These are phyloP conservation scores for Leishmania amazonensis DNA, from an alignment of 208 protist species.

Conservation along the genomic window DNA sequence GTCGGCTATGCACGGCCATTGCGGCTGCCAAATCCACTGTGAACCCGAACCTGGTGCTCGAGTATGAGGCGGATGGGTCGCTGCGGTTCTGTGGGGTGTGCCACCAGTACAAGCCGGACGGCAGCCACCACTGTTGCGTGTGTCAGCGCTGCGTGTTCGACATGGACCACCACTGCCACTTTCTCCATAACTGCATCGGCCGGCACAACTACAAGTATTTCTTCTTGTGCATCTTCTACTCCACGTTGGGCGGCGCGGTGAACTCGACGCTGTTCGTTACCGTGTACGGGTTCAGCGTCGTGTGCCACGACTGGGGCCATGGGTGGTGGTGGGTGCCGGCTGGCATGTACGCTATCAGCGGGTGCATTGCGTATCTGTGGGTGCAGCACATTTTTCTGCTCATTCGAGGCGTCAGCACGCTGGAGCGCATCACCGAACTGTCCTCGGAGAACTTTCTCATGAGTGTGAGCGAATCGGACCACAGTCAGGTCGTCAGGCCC, in stretches of 20 bases:
- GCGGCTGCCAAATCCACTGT: not conserved
- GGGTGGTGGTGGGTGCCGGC: conserved; percentile 38
- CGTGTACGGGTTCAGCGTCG: conserved; percentile 8
- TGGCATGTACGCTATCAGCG: conserved; percentile 31
- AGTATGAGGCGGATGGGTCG: conserved; percentile 44
- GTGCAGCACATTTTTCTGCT: conserved; percentile 48
- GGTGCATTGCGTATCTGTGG: conserved; percentile 33
- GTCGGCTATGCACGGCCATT: not conserved
- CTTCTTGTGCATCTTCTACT: conserved; percentile 71
- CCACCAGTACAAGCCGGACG: conserved; percentile 71
- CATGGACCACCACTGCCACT: conserved; percentile 93
- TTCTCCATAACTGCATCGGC: conserved; percentile 89
- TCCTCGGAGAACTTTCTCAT: conserved; percentile 33
- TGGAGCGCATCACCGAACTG: conserved; percentile 33
- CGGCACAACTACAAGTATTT: conserved; percentile 90
- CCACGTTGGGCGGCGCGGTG: conserved; percentile 33
- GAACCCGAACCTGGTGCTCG: conserved; percentile 38
- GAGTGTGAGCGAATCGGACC: not conserved
- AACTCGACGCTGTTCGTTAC: conserved; percentile 29
- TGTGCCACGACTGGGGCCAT: conserved; percentile 13
- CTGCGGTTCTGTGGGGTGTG: conserved; percentile 72
- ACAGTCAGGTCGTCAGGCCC: not conserved
- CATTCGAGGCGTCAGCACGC: conserved; percentile 51
- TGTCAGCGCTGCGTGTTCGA: conserved; percentile 77
- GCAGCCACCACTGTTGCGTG: conserved; percentile 79